These are phyloP conservation scores for Heterobasidion irregulare DNA, from an alignment of 1,284 basidiomycete genomes.

Conservation along the genomic window DNA sequence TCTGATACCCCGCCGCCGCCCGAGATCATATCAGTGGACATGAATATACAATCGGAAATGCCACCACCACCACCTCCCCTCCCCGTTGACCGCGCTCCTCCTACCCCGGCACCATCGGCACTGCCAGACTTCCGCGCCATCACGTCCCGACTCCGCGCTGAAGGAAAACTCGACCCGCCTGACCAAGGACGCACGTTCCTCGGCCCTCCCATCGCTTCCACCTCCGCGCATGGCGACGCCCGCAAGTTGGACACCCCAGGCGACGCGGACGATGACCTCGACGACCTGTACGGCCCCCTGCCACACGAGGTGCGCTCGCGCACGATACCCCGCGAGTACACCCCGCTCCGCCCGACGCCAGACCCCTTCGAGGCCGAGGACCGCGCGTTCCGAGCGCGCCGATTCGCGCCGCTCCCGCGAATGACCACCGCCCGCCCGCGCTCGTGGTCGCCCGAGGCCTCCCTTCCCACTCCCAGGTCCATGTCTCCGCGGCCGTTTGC, in stretches of 20 bases:
- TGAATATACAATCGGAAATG: too few species aligned
- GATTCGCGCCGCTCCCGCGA: neutral
- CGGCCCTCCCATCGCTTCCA: neutral
- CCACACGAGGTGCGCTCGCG: neutral
- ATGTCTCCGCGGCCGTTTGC: neutral
- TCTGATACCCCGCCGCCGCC: too few species aligned
- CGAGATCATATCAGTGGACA: too few species aligned
- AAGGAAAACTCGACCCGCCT: neutral
- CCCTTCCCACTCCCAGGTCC: neutral
- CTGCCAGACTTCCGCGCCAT: slow-evolving; percentile 1
- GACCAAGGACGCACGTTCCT: neutral
- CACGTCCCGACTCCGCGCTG: neutral
- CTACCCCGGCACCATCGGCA: neutral
- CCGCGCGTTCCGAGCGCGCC: neutral
- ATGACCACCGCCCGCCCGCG: too few species aligned
- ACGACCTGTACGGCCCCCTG: neutral
- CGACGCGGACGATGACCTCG: neutral
- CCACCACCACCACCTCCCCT: too few species aligned
- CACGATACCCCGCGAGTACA: neutral
- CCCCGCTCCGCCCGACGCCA: neutral
- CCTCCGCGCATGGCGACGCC: neutral
- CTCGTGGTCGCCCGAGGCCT: neutral
- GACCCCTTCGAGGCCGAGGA: neutral
- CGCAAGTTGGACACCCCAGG: neutral
- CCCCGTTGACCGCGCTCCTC: neutral